A percentile compares a stretch with the other conserved stretches of the same genome.
Evolutionary conservation across 768 basidiomycete species (phyloP).

Genomic region (Dioszegia crocea): DNA sequence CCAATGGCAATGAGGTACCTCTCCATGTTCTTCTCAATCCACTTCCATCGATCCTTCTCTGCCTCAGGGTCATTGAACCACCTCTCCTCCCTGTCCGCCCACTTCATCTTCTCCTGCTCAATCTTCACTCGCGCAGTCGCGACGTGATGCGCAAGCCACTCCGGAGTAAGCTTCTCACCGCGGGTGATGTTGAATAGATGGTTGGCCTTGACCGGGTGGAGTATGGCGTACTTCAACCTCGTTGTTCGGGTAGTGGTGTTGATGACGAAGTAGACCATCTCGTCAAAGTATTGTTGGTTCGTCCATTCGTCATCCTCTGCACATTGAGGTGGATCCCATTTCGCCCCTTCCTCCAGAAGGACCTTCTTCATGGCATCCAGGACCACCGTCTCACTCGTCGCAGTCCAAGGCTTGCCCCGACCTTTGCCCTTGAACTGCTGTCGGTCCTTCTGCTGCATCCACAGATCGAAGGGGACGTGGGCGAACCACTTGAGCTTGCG

Average conservation of each 20-base stretch:
- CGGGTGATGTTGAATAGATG: not conserved
- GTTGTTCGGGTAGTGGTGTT: not conserved
- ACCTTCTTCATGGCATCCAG: slow-evolving; percentile 5
- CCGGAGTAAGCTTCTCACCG: not conserved
- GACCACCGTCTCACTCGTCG: not conserved
- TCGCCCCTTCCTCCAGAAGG: not conserved
- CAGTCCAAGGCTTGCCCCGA: slow-evolving; percentile 1
- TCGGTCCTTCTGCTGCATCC: slow-evolving; percentile 14
- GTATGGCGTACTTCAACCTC: not conserved
- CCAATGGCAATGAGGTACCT: slow-evolving; percentile 4
- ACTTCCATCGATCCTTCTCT: not conserved
- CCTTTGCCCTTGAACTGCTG: slow-evolving; percentile 12
- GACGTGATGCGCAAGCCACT: not conserved
- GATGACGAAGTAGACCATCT: slow-evolving; percentile 11
- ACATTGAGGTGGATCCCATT: not conserved
- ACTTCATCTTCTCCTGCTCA: not conserved
- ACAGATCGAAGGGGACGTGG: slow-evolving; percentile 6
- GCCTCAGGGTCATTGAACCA: slow-evolving; percentile 11
- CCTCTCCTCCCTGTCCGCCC: not conserved
- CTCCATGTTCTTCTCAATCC: not conserved
- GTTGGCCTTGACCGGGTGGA: not conserved
- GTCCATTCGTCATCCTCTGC: slow-evolving; percentile 6
- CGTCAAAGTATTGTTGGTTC: slow-evolving; percentile 5
- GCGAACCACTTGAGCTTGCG: slow-evolving; percentile 7
- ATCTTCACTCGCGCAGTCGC: not conserved